Evolutionary conservation across 2,329 filamentous ascomycete genomes (phyloP).

Genomic region (Helotiales sp.): DNA sequence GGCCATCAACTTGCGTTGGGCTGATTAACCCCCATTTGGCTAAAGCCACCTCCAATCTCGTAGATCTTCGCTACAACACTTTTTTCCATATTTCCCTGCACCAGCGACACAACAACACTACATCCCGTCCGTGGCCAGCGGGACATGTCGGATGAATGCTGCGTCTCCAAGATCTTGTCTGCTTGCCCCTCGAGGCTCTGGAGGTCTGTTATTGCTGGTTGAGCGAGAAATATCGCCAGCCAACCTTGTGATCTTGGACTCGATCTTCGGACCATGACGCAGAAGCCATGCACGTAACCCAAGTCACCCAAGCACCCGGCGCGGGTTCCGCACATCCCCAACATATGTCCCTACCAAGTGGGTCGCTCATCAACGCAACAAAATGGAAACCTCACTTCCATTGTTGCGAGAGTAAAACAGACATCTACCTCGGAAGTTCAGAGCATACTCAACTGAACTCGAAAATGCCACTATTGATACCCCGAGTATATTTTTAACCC

Average conservation of each 20-base stretch:
- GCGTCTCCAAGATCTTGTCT: not conserved
- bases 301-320: not conserved
- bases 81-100: not conserved
- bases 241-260: not conserved
- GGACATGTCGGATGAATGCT: not conserved
- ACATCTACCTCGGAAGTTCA: not conserved
- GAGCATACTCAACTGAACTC: not conserved
- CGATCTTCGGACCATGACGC: not conserved
- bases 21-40: not conserved
- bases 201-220: too few species aligned
- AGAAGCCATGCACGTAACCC: not conserved
- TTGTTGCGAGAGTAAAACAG: too few species aligned
- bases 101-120: too few species aligned
- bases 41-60: not conserved
- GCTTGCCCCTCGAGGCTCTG: too few species aligned
- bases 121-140: not conserved
- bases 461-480: not conserved
- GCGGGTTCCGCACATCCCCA: too few species aligned
- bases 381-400: too few species aligned
- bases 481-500: not conserved
- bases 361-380: not conserved
- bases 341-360: too few species aligned
- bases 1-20: constrained; percentile 1
- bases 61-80: constrained; percentile 1
- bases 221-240: too few species aligned